These are phyloP conservation scores for Amanita polypyramis DNA, from an alignment of 768 basidiomycete genomes.

Conservation along the genomic window DNA sequence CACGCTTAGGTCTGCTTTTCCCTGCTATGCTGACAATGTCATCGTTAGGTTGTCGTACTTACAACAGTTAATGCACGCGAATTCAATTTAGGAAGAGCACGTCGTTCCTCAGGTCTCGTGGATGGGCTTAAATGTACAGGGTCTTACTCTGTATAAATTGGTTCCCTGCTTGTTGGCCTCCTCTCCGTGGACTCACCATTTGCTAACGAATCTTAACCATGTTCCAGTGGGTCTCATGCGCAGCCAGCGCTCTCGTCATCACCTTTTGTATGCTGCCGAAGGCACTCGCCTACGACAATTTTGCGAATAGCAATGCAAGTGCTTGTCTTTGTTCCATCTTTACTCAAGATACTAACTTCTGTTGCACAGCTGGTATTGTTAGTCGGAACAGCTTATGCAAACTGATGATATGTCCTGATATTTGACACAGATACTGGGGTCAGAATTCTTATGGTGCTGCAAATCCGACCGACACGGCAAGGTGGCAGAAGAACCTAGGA, in stretches of 20 bases:
- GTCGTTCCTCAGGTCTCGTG: too few species aligned
- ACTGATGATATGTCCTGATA: neutral
- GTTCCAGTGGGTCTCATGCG: neutral
- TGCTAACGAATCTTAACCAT: neutral
- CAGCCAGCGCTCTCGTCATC: neutral
- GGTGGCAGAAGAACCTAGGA: slow-evolving; percentile 40
- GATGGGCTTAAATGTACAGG: too few species aligned
- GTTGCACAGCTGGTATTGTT: neutral
- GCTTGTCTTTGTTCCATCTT: neutral
- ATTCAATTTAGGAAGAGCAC: too few species aligned
- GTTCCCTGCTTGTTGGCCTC: too few species aligned
- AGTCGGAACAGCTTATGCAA: neutral
- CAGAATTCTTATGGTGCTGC: slow-evolving; percentile 53
- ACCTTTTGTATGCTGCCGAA: neutral
- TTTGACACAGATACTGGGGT: slow-evolving; percentile 33
- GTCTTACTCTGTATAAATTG: too few species aligned
- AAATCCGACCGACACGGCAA: slow-evolving; percentile 25
- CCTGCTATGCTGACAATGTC: too few species aligned
- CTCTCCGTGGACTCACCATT: too few species aligned
- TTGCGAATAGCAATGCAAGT: neutral
- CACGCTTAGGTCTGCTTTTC: too few species aligned
- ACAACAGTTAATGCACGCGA: too few species aligned
- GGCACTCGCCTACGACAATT: neutral
- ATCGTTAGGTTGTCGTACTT: too few species aligned
- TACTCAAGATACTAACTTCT: neutral